Base-by-base conservation (phyloP, 495 filamentous ascomycete genomes). In the Lasiosphaeria ovina region DNA sequence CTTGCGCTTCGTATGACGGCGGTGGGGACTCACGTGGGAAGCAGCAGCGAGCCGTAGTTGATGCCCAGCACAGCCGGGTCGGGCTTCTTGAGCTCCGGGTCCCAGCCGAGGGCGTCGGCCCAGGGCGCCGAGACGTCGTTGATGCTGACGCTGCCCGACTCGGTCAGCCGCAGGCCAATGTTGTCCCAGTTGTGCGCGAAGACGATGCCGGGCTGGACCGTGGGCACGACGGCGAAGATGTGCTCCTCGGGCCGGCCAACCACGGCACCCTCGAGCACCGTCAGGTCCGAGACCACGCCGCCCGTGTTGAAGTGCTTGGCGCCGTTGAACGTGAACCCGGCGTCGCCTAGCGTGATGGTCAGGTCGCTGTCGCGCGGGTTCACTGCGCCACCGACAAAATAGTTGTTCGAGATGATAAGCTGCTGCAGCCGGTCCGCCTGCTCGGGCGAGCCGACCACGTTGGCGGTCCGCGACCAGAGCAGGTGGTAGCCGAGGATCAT, bases 251-350 rank as follows among this genome's bases (percentile, higher is more conserved):
- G 83, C 14, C 54, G 49, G 35, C 73, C 78, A 35, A 81, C 77
- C 10, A 78, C 69, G 3, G 83, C 79, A 36, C 84, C 84, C 64
- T 87, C 85, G 3, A 87, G 77, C 0, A 86, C 81, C 0, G 81
- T 85, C n/a, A 87, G 72, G 55, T 87, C 85, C 0, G 81, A 84
- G 0, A 87, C 74, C 0, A 84, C 83, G 36, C 83, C 83, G 14
- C 85, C 85, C 6, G 83, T 87, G 63, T 82, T 86, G 76, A 87
- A 87, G 71, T 79, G 65, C 68, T 87, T 87, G 64, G 74, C 75
- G 24, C 84, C 83, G 62, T 79, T 80, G 72, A 83, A 86, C 33
- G 83, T 72, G 34, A 86, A 65, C 10, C 79, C 60, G 7, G 80
- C 76, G 10, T 81, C 83, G 44, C 80, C 76, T 9, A 71, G 64